Evolutionary conservation across 495 filamentous ascomycete genomes (phyloP).

Genomic region (Cryomyces minteri): DNA sequence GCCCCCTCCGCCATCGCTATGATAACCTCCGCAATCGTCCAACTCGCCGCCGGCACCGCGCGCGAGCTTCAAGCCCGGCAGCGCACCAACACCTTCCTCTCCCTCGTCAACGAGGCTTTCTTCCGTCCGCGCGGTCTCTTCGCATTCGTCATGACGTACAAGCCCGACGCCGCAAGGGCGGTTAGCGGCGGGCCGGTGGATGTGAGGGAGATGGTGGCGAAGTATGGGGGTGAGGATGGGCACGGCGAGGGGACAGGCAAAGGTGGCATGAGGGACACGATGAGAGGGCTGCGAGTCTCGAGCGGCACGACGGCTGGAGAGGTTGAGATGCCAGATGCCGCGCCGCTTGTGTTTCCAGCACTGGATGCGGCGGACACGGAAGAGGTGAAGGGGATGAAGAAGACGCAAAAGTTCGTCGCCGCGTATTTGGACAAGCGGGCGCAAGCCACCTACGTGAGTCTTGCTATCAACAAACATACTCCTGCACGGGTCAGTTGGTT

Average conservation of each 20-base stretch:
- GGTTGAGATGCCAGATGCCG: conserved; percentile 29
- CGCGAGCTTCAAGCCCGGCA: conserved; percentile 13
- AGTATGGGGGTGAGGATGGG: conserved; percentile 6
- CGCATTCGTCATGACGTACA: conserved; percentile 41
- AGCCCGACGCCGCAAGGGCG: conserved; percentile 21
- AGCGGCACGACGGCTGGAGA: conserved; percentile 29
- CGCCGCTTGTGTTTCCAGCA: conserved; percentile 34
- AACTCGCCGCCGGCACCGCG: conserved; percentile 19
- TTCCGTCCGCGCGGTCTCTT: conserved; percentile 41
- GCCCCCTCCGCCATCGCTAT: conserved; percentile 26
- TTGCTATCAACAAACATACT: no score
- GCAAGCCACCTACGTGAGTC: conserved; percentile 28
- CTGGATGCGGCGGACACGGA: conserved; percentile 24
- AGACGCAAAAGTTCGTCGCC: conserved; percentile 26
- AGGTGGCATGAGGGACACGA: conserved; percentile 11
- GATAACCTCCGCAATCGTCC: conserved; percentile 26
- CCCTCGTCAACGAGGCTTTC: conserved; percentile 35
- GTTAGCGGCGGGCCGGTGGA: conserved; percentile 14
- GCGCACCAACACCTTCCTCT: conserved; percentile 35
- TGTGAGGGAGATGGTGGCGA: conserved; percentile 11
- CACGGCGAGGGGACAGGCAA: neutral
- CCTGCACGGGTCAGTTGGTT: no score
- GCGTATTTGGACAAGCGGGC: conserved; percentile 34
- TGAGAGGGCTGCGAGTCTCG: conserved; percentile 16
- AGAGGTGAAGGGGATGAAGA: conserved; percentile 18